A percentile compares a stretch with the other conserved stretches of the same genome.
Evolutionary conservation across 768 basidiomycete species (phyloP).

Genomic region (Mycena vulgaris): DNA sequence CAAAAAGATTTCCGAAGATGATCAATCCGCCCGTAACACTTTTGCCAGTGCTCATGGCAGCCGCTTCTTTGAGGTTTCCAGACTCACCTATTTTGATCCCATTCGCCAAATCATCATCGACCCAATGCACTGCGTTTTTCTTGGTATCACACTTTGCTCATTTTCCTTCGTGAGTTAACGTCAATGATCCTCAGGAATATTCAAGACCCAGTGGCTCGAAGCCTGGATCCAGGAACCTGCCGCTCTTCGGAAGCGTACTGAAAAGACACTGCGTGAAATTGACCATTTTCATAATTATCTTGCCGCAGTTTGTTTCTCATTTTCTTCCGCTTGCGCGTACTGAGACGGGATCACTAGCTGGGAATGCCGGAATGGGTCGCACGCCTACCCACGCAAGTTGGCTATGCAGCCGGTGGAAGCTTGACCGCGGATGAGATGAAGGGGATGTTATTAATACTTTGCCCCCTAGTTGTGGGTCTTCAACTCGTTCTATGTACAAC

Average conservation of each 20-base stretch:
- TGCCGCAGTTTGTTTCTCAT: not conserved
- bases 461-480: conserved; percentile 36
- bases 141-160: conserved; percentile 6
- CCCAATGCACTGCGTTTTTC: conserved; percentile 43
- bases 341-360: conserved; percentile 10
- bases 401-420: conserved; percentile 43
- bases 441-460: conserved; percentile 31
- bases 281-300: conserved; percentile 39
- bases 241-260: conserved; percentile 14
- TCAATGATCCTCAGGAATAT: not conserved
- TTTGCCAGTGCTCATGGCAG: conserved; percentile 38
- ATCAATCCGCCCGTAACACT: conserved; percentile 5
- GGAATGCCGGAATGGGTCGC: conserved; percentile 42
- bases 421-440: conserved; percentile 46
- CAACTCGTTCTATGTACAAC: no score
- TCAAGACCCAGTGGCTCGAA: conserved; percentile 16
- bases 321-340: not conserved
- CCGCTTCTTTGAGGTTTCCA: conserved; percentile 39
- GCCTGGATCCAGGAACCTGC: conserved; percentile 5
- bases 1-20: not conserved
- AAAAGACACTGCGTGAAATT: conserved; percentile 35
- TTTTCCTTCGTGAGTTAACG: not conserved
- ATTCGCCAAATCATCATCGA: conserved; percentile 43
- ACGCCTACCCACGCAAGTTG: conserved; percentile 38
- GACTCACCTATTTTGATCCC: conserved; percentile 45